phyloP scores from a whole-genome alignment of 1,139 yeast genomes.

The Lodderomyces theae region DNA sequence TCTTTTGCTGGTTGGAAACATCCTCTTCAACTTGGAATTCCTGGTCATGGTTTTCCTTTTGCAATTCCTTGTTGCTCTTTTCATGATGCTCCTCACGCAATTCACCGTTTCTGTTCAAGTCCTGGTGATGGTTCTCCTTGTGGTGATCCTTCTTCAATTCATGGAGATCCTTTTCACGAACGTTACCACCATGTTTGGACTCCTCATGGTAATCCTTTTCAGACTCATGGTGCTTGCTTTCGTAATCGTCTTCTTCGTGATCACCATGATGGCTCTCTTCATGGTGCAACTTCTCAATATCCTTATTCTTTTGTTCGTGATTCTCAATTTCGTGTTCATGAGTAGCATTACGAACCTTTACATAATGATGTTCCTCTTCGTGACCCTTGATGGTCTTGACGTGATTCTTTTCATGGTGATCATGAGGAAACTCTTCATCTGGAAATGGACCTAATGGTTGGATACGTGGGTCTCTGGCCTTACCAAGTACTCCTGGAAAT shows the following conservation, averaged over 20 bases:
- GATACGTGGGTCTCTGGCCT: not conserved
- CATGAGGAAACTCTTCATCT: not conserved
- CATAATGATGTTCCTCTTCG: conserved; percentile 4
- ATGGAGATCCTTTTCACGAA: conserved; percentile 3
- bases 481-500: not conserved
- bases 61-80: conserved; percentile 1
- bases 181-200: not conserved
- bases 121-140: conserved; percentile 3
- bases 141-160: conserved; percentile 5
- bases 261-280: conserved; percentile 3
- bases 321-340: conserved; percentile 4
- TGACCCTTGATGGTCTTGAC: conserved; percentile 2
- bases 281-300: conserved; percentile 4
- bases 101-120: conserved; percentile 2
- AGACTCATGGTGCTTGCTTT: conserved; percentile 3
- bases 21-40: conserved; percentile 2
- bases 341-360: conserved; percentile 4
- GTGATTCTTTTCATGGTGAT: conserved; percentile 1
- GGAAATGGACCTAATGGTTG: conserved; percentile 2
- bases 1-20: conserved; percentile 1
- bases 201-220: conserved; percentile 4
- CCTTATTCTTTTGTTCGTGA: conserved; percentile 3
- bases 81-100: conserved; percentile 5
- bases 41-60: conserved; percentile 5
- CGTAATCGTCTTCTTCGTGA: conserved; percentile 1